These are phyloP conservation scores for Trypanosoma platydactyli DNA, from an alignment of 208 protist genomes.

Conservation along the genomic window DNA sequence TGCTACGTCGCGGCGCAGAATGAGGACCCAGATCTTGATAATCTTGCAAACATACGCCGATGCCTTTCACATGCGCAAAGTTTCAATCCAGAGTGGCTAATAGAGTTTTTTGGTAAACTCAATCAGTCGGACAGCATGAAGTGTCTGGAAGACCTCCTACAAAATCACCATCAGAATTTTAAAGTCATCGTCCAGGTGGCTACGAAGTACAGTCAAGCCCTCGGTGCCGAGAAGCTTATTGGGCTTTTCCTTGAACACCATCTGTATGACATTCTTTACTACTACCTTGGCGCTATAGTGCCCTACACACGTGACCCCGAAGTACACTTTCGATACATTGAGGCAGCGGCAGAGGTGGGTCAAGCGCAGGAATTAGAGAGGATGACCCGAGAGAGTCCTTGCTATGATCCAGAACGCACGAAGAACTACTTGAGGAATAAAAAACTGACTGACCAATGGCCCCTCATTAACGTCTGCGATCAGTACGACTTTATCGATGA, in stretches of 20 bases:
- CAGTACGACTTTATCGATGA: conserved; percentile 98
- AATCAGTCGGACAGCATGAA: conserved; percentile 96
- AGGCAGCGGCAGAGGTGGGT: conserved; percentile 97
- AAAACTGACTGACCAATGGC: conserved; percentile 97
- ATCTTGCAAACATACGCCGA: conserved; percentile 97
- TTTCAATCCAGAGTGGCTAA: conserved; percentile 95
- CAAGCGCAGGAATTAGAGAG: conserved; percentile 99
- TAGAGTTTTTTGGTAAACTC: conserved; percentile 97
- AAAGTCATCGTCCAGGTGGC: conserved; percentile 98
- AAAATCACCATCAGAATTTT: conserved; percentile 96
- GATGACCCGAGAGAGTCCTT: conserved; percentile 97
- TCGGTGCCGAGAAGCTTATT: conserved; percentile 95
- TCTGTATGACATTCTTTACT: conserved; percentile 96
- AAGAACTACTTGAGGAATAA: conserved; percentile 99
- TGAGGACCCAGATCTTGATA: conserved; percentile 74
- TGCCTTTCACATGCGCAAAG: conserved; percentile 95
- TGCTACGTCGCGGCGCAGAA: conserved; percentile 95
- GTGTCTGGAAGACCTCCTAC: conserved; percentile 96
- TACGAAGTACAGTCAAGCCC: conserved; percentile 97
- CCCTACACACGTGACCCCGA: conserved; percentile 96
- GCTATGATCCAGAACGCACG: conserved; percentile 97
- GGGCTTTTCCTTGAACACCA: conserved; percentile 96
- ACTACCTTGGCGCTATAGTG: conserved; percentile 98
- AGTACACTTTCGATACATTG: conserved; percentile 99
- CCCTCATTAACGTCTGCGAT: conserved; percentile 99